Conservation (phyloP, 148 eudicot genomes). For the Vaccinium corymbosum region DNA sequence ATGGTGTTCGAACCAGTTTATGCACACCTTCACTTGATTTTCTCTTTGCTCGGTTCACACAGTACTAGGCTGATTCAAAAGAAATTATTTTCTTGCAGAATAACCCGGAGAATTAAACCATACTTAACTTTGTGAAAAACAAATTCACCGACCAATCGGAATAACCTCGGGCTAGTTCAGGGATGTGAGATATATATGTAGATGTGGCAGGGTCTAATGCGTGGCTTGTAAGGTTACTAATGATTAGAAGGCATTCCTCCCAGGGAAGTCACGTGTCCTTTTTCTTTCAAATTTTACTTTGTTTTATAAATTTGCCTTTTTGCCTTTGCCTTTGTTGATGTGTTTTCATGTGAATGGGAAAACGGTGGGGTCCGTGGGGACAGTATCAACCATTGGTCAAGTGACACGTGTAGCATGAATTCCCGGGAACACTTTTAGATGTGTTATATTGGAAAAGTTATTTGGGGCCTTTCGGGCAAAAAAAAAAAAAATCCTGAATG, state of each 20-base stretch:
- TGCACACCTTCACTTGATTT: too few species aligned
- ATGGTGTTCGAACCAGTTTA: too few species aligned
- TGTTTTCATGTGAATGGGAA: background rate
- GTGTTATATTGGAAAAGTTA: too few species aligned
- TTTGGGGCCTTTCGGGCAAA: too few species aligned
- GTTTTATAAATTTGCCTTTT: background rate
- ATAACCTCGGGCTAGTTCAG: too few species aligned
- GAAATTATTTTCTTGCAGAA: too few species aligned
- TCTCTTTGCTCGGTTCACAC: too few species aligned
- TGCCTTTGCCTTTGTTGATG: background rate
- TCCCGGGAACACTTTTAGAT: background rate
- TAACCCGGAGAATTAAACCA: too few species aligned
- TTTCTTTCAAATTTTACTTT: background rate
- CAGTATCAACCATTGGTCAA: background rate
- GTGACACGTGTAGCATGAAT: background rate
- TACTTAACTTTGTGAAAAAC: too few species aligned
- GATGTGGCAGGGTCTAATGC: background rate
- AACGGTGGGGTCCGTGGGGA: background rate
- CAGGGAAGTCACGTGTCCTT: slow-evolving; percentile 20
- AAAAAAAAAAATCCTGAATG: too few species aligned
- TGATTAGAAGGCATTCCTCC: slow-evolving; percentile 6
- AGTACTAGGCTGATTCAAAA: too few species aligned
- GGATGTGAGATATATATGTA: background rate
- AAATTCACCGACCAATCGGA: too few species aligned
- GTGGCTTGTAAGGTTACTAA: slow-evolving; percentile 18